Conservation (phyloP, 163 green algal species). For the Chlamydomonas reinhardtii region DNA sequence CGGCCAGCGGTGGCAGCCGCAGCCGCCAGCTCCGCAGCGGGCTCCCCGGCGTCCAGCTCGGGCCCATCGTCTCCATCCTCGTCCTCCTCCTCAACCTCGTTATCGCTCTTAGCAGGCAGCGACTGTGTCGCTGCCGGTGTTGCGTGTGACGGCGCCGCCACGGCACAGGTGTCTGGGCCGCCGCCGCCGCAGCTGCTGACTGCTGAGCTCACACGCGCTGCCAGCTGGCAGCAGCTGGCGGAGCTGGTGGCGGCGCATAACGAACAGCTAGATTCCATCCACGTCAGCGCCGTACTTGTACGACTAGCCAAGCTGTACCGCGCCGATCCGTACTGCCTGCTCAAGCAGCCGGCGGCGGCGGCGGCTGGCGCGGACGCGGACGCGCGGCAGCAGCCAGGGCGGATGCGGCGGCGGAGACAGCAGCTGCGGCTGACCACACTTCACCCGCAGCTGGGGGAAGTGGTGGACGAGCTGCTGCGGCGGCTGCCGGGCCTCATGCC, state of each 20-base stretch:
- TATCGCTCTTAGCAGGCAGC: background rate
- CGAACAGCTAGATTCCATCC: conserved; percentile 38
- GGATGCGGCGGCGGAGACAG: background rate
- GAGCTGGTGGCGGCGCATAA: conserved; percentile 26
- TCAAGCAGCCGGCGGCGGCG: background rate
- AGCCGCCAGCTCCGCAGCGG: no score
- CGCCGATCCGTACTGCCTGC: background rate
- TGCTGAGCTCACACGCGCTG: conserved; percentile 9
- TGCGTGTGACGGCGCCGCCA: background rate
- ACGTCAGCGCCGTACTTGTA: conserved; percentile 55
- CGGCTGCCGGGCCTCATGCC: conserved; percentile 23
- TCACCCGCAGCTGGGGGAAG: conserved; percentile 6
- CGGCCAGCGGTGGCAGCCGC: no score
- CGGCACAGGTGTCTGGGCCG: background rate
- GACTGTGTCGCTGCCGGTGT: background rate
- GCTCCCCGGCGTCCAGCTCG: background rate
- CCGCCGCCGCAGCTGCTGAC: conserved; percentile 30
- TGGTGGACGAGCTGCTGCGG: conserved; percentile 8
- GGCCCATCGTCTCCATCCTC: background rate
- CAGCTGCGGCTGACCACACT: background rate
- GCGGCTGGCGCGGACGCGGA: background rate
- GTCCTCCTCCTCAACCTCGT: background rate
- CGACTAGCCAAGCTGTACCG: conserved; percentile 51
- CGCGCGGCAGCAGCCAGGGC: background rate
- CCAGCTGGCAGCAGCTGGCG: conserved; percentile 36